Evolutionary conservation across 1,284 basidiomycete species (phyloP), one percentile per base, ranked within the genome.

Genomic region (Psilocybe mexicana): DNA sequence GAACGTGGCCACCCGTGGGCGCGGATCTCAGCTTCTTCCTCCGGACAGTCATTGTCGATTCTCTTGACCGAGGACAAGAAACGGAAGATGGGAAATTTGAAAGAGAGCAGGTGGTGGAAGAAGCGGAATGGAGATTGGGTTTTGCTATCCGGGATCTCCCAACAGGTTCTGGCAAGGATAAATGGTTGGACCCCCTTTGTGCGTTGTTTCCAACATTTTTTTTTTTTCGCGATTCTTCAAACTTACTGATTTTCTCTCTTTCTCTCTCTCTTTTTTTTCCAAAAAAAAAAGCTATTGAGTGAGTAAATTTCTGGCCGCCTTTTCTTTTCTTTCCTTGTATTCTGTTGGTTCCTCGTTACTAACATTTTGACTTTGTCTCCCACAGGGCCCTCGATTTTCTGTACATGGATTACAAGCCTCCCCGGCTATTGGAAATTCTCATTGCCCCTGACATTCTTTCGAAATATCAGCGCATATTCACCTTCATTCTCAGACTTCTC

Each of bases 381-480:
- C 42, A 46, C 58, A 65, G 90, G 71, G 92, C 93, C 6, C 72
- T 95, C 42, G 93, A 95, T 71, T 96, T 94, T 65, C 72, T 96
- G 14, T 92, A 92, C 68, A 85, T 95, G 75, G 86, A 92, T 60
- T 96, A 95, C 72, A 88, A 88, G 62, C 86, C 92, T 11, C 91
- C 92, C 1, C 77, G 79, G 24, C 83, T 91, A 0, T 74, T 95
- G 40, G 82, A 86, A 47, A 78, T 86, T 7, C 69, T 95, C 6
- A 86, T 96, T 35, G 85, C 90, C 0, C 74, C 80, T 0, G 77
- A 82, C 1, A 80, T 90, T 38, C 73, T 94, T 38, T 86, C 83
- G n/a, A 94, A 94, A 70, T 95, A 94, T 68, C 91, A 94, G 64
- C 76, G 87, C 28, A 76, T 94, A 56, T 93, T 94, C 69, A 81